Percentiles rank a stretch among this genome's conserved stretches.
Evolutionary conservation across 2,329 filamentous ascomycete species (phyloP).

Genomic region (Alternaria longipes): DNA sequence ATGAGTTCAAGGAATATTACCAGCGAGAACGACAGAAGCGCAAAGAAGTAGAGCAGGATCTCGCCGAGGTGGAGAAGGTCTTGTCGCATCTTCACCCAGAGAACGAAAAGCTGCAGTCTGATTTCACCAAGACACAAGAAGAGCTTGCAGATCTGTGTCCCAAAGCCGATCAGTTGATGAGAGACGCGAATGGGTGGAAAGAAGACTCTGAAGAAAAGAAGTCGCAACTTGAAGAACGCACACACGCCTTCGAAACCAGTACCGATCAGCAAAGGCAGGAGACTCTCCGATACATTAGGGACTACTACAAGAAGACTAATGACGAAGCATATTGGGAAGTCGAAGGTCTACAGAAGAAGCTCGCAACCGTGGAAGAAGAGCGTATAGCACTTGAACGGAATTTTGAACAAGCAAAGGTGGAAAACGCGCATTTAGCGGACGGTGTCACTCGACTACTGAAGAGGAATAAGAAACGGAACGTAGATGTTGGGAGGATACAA

Average conservation of each 20-base stretch:
- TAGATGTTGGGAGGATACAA: conserved; percentile 2
- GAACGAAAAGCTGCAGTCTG: conserved; percentile 5
- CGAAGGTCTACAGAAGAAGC: conserved; percentile 10
- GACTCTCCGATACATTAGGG: conserved; percentile 14
- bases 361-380: conserved; percentile 12
- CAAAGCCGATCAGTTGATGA: background rate
- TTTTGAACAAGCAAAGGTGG: conserved; percentile 4
- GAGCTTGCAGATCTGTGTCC: conserved; percentile 1
- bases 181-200: background rate
- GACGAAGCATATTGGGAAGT: conserved; percentile 17
- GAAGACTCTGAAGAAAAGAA: conserved; percentile 8
- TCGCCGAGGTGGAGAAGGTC: background rate
- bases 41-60: background rate
- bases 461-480: background rate
- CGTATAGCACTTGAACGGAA: background rate
- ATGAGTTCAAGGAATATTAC: background rate
- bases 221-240: conserved; percentile 4
- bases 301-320: conserved; percentile 17
- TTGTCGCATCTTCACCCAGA: background rate
- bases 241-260: conserved; percentile 1
- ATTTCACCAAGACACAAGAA: background rate
- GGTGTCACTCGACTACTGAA: background rate
- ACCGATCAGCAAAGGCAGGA: conserved; percentile 7
- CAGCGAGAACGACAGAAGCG: background rate
- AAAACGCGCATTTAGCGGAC: conserved; percentile 7